Evolutionary conservation across 306 rosid genomes (phyloP), one percentile per base, ranked within the genome.

Genomic region (Ormosia semicastrata): DNA sequence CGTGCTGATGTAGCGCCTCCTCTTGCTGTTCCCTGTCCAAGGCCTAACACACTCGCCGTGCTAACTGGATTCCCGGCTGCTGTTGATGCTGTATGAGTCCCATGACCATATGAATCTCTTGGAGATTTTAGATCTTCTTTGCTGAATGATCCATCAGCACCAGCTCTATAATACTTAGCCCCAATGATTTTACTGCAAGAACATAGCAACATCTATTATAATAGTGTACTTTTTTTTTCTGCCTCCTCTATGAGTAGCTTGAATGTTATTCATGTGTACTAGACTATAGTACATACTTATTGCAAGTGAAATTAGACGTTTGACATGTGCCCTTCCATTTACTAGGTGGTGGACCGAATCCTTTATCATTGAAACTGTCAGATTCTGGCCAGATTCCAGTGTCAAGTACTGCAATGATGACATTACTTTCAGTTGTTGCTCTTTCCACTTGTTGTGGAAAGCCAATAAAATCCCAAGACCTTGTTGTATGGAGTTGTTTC

Each of bases 401-500:
- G 77, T 90, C 94, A 0, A 90, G 1, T 17, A 90, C 32, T 37
- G 90, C 94, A 0, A 90, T 29, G 8, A 90, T 84, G 71, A 88
- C 63, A 60, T 88, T 62, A 40, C 87, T 85, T 76, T 86, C 86
- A 1, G 70, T 9, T 1, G 46, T 3, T 15, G 9, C 71, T 82
- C 82, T 78, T 0, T 71, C 7, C 32, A 53, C 78, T 50, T 79
- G 73, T 8, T 58, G 34, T 0, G 85, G 77, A 39, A 90, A 86
- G 4, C 91, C 93, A 53, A 90, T 15, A 73, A 90, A 90, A 63
- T 90, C 86, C 91, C 93, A 90, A 6, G 93, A 90, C 82, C 84
- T 82, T 80, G 93, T 90, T 36, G 93, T 90, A 7, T 83, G 89
- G 30, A 77, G 85, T 8, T 77, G 57, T 46, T 59, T 67, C 57